Evolutionary conservation across 1,284 basidiomycete species (phyloP).

Genomic region (Ceratobasidium sp.): DNA sequence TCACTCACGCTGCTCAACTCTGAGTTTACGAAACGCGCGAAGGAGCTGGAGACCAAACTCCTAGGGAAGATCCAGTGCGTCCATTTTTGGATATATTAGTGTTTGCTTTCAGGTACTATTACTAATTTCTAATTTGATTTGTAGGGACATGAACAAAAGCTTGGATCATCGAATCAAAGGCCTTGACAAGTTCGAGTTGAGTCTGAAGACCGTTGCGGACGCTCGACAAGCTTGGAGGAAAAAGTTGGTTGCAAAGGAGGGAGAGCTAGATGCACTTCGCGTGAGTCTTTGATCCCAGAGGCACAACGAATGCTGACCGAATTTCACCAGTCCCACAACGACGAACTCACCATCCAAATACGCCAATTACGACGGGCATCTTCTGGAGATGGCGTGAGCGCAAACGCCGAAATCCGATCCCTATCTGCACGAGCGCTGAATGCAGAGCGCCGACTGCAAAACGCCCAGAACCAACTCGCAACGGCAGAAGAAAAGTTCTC

Average conservation of each 20-base stretch:
- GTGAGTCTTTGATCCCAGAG: conserved; percentile 57
- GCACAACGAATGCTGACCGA: not conserved
- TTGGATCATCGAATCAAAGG: conserved; percentile 90
- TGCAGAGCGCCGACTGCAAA: conserved; percentile 82
- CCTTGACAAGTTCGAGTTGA: conserved; percentile 90
- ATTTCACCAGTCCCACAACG: conserved; percentile 67
- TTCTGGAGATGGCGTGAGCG: conserved; percentile 65
- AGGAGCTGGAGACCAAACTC: conserved; percentile 78
- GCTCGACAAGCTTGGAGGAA: conserved; percentile 87
- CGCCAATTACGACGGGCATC: conserved; percentile 69
- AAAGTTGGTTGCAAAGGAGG: conserved; percentile 82
- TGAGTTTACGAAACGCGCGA: conserved; percentile 86
- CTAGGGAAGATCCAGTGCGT: conserved; percentile 67
- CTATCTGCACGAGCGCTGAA: conserved; percentile 75
- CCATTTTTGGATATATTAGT: not conserved
- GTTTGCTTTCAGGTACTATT: no score
- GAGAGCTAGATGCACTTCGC: conserved; percentile 86
- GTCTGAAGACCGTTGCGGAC: conserved; percentile 84
- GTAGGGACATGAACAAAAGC: conserved; percentile 80
- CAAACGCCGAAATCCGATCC: conserved; percentile 64
- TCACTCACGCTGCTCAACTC: conserved; percentile 81
- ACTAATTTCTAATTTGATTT: not conserved
- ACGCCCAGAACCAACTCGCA: conserved; percentile 81
- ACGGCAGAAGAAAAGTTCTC: conserved; percentile 85
- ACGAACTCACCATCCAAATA: conserved; percentile 78